A percentile compares a stretch with the other conserved stretches of the same genome.
Conservation (phyloP, 352 stramenopile genomes). For the Pythium sukuiense region DNA sequence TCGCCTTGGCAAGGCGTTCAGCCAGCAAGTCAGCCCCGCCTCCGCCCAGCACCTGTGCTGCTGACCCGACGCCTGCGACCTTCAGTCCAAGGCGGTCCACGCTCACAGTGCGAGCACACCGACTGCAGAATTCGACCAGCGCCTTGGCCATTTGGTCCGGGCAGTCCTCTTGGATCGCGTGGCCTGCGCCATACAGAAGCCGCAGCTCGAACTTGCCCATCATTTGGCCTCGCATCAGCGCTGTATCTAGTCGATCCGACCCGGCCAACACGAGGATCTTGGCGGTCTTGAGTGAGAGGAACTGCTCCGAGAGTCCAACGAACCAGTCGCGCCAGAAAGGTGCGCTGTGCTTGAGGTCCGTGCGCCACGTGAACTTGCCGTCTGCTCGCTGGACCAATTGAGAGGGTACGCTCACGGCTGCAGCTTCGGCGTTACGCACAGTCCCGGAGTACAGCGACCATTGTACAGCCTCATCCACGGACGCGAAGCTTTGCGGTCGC, state of each 20-base stretch:
- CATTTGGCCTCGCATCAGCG: constrained; percentile 87
- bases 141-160: constrained; percentile 69
- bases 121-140: constrained; percentile 61
- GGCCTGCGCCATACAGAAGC: constrained; percentile 85
- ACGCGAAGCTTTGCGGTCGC: constrained; percentile 65
- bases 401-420: constrained; percentile 77
- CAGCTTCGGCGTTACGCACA: constrained; percentile 74
- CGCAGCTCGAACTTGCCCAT: constrained; percentile 91
- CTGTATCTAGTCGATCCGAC: constrained; percentile 85
- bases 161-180: constrained; percentile 88
- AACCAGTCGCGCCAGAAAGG: constrained; percentile 89
- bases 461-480: constrained; percentile 69
- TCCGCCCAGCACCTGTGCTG: background rate
- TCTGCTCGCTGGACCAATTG: constrained; percentile 56
- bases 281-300: constrained; percentile 65
- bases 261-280: constrained; percentile 88
- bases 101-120: constrained; percentile 34
- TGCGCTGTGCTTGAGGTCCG: constrained; percentile 69
- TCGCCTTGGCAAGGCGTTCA: constrained; percentile 29
- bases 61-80: background rate
- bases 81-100: constrained; percentile 12
- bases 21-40: constrained; percentile 17
- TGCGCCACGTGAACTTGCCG: constrained; percentile 70
- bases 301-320: constrained; percentile 80
- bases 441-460: constrained; percentile 80